Percentiles rank a stretch among this genome's conserved stretches.
phyloP scores from a whole-genome alignment of 176 grass and related monocot species.

The Carex littledalei region DNA sequence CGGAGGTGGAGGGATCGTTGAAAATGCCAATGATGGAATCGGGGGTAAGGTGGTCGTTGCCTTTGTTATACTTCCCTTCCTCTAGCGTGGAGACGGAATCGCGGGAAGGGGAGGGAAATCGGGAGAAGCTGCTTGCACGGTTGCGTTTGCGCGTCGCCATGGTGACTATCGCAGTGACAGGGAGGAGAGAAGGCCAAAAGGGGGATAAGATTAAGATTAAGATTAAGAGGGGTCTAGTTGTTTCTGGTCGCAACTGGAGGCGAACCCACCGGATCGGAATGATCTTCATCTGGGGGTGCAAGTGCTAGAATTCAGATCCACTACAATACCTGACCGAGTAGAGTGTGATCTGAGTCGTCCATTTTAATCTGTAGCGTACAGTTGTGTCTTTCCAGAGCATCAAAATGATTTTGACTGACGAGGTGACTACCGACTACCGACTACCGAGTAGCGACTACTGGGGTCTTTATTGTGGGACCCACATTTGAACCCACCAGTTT shows the following conservation, averaged over 20 bases:
- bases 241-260: not conserved
- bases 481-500: too few relatives aligned
- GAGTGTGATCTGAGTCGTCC: too few relatives aligned
- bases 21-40: slow-evolving; percentile 19
- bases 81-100: slow-evolving; percentile 15
- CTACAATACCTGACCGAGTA: too few relatives aligned
- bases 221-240: not conserved
- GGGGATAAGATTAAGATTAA: not conserved
- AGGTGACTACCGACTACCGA: too few relatives aligned
- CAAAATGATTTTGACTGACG: too few relatives aligned
- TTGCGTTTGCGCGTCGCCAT: slow-evolving; percentile 81
- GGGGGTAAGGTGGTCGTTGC: not conserved
- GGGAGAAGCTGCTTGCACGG: slow-evolving; percentile 55
- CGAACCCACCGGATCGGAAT: not conserved
- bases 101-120: slow-evolving; percentile 29
- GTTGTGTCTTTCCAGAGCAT: too few relatives aligned
- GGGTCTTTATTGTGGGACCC: too few relatives aligned
- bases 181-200: not conserved
- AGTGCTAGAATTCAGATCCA: too few relatives aligned
- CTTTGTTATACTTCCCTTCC: not conserved
- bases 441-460: too few relatives aligned
- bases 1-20: slow-evolving; percentile 43
- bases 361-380: too few relatives aligned
- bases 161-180: not conserved
- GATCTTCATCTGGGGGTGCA: not conserved